phyloP scores from a whole-genome alignment of 2,329 filamentous ascomycete genomes.

The Periconia macrospinosa region DNA sequence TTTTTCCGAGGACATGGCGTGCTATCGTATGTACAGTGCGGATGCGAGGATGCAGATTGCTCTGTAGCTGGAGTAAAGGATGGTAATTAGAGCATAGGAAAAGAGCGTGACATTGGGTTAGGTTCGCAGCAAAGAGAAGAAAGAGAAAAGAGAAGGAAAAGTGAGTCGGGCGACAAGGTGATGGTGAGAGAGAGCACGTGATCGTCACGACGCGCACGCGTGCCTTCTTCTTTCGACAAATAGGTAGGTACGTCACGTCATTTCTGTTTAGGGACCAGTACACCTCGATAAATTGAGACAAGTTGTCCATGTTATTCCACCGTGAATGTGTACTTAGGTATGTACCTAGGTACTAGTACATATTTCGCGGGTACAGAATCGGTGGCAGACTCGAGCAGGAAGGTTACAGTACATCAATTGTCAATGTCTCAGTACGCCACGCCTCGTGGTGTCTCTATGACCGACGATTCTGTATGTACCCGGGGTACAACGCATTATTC shows the following conservation, averaged over 20 bases:
- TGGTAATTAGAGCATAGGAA: too few relatives aligned
- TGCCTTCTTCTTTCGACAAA: neutral
- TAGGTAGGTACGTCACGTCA: neutral
- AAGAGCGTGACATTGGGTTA: too few relatives aligned
- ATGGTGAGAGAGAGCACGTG: neutral
- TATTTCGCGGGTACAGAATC: too few relatives aligned
- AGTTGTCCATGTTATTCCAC: neutral
- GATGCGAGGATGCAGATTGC: neutral
- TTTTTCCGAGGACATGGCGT: neutral
- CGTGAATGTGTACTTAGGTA: neutral
- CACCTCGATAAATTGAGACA: neutral
- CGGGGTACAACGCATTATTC: too few relatives aligned
- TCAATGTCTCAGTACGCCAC: too few relatives aligned
- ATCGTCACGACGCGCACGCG: too few relatives aligned
- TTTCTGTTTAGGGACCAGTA: neutral
- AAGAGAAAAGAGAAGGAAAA: neutral
- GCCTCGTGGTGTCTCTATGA: too few relatives aligned
- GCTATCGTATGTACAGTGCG: neutral
- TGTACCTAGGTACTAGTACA: too few relatives aligned
- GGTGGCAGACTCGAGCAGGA: too few relatives aligned
- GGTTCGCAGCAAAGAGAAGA: too few relatives aligned
- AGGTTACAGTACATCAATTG: too few relatives aligned
- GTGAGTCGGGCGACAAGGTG: neutral
- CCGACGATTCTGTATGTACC: too few relatives aligned
- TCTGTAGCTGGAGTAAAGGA: neutral